Percentiles rank a stretch among this genome's conserved stretches.
These are phyloP conservation scores for Ophidiomyces ophidiicola DNA, from an alignment of 2,329 filamentous ascomycete species.

Conservation along the genomic window DNA sequence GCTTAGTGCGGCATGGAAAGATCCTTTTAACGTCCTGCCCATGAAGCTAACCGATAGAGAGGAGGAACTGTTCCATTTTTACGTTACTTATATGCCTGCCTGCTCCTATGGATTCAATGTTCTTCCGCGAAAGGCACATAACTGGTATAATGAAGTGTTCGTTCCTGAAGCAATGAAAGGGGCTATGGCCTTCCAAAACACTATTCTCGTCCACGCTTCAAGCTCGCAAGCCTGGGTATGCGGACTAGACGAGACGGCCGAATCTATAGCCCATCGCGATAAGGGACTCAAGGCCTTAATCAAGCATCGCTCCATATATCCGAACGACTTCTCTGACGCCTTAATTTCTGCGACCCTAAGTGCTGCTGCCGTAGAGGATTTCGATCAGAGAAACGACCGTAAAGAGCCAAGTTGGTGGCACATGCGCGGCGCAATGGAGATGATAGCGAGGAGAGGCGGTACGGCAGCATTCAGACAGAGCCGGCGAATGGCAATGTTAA, in stretches of 20 bases:
- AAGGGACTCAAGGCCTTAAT: slow-evolving; percentile 26
- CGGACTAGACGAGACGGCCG: slow-evolving; percentile 23
- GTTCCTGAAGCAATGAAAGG: slow-evolving; percentile 33
- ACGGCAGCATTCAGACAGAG: slow-evolving; percentile 27
- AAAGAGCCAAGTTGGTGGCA: slow-evolving; percentile 31
- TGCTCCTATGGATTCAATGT: slow-evolving; percentile 30
- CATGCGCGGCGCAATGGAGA: slow-evolving; percentile 29
- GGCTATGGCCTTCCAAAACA: slow-evolving; percentile 28
- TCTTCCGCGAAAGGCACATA: slow-evolving; percentile 25
- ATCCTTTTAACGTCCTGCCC: slow-evolving; percentile 29
- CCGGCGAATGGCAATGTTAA: slow-evolving; percentile 28
- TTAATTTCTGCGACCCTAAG: slow-evolving; percentile 31
- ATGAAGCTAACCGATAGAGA: slow-evolving; percentile 24
- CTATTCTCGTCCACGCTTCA: slow-evolving; percentile 29
- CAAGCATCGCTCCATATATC: slow-evolving; percentile 23
- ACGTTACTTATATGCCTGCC: slow-evolving; percentile 30
- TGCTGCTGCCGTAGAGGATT: slow-evolving; percentile 31
- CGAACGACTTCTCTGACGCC: slow-evolving; percentile 27
- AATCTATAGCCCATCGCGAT: slow-evolving; percentile 24
- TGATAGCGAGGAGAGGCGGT: slow-evolving; percentile 29
- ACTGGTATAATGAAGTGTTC: slow-evolving; percentile 31
- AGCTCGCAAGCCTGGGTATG: slow-evolving; percentile 30
- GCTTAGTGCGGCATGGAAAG: slow-evolving; percentile 28
- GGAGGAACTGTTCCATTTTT: slow-evolving; percentile 29
- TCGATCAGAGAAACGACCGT: slow-evolving; percentile 28